Evolutionary conservation across 2,329 filamentous ascomycete species (phyloP).

Genomic region (Exophiala sp.): DNA sequence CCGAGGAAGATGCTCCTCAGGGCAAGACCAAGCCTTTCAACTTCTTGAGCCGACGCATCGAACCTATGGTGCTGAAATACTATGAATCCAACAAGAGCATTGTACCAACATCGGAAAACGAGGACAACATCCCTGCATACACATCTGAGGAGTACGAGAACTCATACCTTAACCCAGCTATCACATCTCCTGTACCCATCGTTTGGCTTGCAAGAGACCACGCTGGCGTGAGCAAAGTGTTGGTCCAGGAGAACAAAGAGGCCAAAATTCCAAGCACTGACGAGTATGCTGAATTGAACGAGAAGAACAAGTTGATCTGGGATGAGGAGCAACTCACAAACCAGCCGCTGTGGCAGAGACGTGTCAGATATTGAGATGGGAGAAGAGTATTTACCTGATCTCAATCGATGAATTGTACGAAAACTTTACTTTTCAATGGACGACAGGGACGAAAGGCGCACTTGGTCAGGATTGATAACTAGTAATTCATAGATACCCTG

Average conservation of each 20-base stretch:
- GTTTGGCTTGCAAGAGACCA: constrained; percentile 79
- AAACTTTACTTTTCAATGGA: not conserved
- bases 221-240: constrained; percentile 70
- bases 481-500: not conserved
- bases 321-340: constrained; percentile 46
- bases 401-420: not conserved
- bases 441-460: not conserved
- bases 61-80: constrained; percentile 19
- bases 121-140: constrained; percentile 68
- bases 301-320: constrained; percentile 65
- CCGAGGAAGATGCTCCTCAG: constrained; percentile 27
- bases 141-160: constrained; percentile 58
- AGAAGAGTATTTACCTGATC: not conserved
- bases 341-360: constrained; percentile 20
- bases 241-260: constrained; percentile 67
- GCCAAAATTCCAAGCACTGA: constrained; percentile 73
- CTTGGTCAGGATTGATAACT: not conserved
- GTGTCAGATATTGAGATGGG: constrained; percentile 17
- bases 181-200: constrained; percentile 59
- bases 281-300: constrained; percentile 65
- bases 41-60: constrained; percentile 16
- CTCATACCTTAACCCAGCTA: constrained; percentile 71
- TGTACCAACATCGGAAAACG: constrained; percentile 56
- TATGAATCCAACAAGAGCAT: constrained; percentile 41
- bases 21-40: constrained; percentile 27